These are phyloP conservation scores for Henningerozyma blattae DNA, from an alignment of 805 yeast species.

Conservation along the genomic window DNA sequence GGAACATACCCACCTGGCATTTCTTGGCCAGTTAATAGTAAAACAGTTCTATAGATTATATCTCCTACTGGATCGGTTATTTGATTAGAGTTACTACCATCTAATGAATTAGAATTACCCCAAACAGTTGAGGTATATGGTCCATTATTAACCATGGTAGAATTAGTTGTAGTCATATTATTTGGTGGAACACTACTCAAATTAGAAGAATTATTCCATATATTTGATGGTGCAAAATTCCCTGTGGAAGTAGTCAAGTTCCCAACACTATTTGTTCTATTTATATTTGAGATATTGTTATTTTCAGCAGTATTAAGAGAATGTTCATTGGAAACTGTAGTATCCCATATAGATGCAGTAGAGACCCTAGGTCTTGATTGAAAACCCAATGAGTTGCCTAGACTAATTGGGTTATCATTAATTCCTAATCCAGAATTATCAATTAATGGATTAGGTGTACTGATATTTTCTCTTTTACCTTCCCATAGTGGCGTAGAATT, in stretches of 20 bases:
- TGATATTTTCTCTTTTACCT: background rate
- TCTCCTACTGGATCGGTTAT: background rate
- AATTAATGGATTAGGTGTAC: background rate
- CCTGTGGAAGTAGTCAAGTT: background rate
- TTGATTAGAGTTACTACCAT: background rate
- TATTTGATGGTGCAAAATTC: slow-evolving; percentile 3
- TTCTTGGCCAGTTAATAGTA: slow-evolving; percentile 4
- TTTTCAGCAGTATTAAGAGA: background rate
- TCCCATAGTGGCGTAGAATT: background rate
- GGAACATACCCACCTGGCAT: slow-evolving; percentile 11
- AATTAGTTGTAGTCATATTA: background rate
- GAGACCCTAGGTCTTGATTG: background rate
- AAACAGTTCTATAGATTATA: background rate
- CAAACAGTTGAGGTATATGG: no score
- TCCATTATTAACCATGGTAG: background rate
- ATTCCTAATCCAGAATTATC: background rate
- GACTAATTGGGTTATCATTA: background rate
- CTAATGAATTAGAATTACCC: background rate
- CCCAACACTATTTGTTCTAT: background rate
- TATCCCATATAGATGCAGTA: background rate
- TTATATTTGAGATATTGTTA: background rate
- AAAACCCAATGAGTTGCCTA: background rate
- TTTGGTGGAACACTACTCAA: background rate
- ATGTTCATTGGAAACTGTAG: background rate
- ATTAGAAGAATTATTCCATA: slow-evolving; percentile 4